Evolutionary conservation across 495 filamentous ascomycete genomes (phyloP).

Genomic region (Penicillium chermesinum): DNA sequence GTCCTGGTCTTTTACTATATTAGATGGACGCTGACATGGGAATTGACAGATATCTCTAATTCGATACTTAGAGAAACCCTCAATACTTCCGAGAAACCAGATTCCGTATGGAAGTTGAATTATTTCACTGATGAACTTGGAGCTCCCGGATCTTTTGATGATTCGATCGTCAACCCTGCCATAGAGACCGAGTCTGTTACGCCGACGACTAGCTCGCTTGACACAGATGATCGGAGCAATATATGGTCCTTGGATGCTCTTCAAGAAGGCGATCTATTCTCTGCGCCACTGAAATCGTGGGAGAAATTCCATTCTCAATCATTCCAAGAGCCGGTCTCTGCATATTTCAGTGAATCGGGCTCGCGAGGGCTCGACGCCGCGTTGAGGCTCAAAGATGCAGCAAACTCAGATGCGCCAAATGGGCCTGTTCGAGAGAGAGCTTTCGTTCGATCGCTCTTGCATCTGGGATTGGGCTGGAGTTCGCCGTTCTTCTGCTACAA

Average conservation of each 20-base stretch:
- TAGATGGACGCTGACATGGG: neutral
- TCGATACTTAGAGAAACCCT: constrained; percentile 23
- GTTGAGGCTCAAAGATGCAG: constrained; percentile 27
- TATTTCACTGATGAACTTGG: constrained; percentile 24
- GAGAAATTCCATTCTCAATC: constrained; percentile 54
- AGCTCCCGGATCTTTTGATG: constrained; percentile 11
- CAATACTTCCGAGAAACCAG: constrained; percentile 17
- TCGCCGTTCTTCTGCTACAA: constrained; percentile 76
- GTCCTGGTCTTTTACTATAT: neutral
- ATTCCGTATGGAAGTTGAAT: constrained; percentile 31
- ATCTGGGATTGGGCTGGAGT: constrained; percentile 72
- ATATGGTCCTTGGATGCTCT: constrained; percentile 48
- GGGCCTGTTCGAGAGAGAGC: constrained; percentile 34
- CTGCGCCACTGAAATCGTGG: constrained; percentile 61
- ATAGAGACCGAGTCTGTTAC: constrained; percentile 23
- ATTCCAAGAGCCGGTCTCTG: constrained; percentile 42
- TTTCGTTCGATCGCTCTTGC: constrained; percentile 59
- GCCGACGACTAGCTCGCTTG: constrained; percentile 3
- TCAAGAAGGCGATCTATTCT: constrained; percentile 3
- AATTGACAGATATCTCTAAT: constrained; percentile 22
- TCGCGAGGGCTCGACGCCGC: constrained; percentile 67
- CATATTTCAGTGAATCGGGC: constrained; percentile 76
- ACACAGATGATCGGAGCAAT: constrained; percentile 35
- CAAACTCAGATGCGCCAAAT: constrained; percentile 5
- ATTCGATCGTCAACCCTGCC: constrained; percentile 27